phyloP scores from a whole-genome alignment of 1,139 yeast species.

The Neolecta irregularis region DNA sequence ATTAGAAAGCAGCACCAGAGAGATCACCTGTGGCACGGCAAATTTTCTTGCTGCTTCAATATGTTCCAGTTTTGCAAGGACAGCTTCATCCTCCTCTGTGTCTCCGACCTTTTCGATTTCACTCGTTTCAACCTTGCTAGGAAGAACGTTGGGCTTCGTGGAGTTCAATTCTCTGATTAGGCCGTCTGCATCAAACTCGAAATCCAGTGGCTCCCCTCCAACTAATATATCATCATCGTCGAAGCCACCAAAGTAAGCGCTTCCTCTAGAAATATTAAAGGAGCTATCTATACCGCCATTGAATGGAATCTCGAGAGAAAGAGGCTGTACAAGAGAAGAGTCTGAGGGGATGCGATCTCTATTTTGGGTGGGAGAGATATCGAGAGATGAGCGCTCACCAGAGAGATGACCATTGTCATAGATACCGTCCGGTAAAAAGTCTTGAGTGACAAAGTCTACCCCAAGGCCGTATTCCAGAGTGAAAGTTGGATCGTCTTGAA shows the following conservation, averaged over 20 bases:
- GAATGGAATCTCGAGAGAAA: slow-evolving; percentile 1
- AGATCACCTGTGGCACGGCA: not conserved
- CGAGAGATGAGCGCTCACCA: slow-evolving; percentile 2
- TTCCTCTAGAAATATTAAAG: slow-evolving; percentile 3
- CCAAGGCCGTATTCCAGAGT: slow-evolving; percentile 1
- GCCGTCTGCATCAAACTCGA: slow-evolving; percentile 10
- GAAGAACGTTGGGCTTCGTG: not conserved
- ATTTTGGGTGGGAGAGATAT: slow-evolving; percentile 4
- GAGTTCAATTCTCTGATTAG: slow-evolving; percentile 5
- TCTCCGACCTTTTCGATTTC: not conserved
- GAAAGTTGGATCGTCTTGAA: slow-evolving; percentile 12
- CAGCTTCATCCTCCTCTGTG: slow-evolving; percentile 1
- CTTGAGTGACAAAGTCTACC: slow-evolving; percentile 2
- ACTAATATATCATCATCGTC: slow-evolving; percentile 6
- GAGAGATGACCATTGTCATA: not conserved
- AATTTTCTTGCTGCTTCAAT: slow-evolving; percentile 1
- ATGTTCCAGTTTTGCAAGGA: slow-evolving; percentile 1
- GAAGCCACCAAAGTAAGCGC: slow-evolving; percentile 3
- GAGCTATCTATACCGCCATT: slow-evolving; percentile 1
- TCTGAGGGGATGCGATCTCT: slow-evolving; percentile 2
- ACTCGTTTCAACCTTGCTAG: not conserved
- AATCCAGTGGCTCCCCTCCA: slow-evolving; percentile 7
- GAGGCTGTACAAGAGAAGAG: not conserved
- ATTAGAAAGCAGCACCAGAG: not conserved
- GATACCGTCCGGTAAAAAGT: not conserved